Conservation (phyloP, 2,329 filamentous ascomycete species). For the Talaromyces atroroseus region DNA sequence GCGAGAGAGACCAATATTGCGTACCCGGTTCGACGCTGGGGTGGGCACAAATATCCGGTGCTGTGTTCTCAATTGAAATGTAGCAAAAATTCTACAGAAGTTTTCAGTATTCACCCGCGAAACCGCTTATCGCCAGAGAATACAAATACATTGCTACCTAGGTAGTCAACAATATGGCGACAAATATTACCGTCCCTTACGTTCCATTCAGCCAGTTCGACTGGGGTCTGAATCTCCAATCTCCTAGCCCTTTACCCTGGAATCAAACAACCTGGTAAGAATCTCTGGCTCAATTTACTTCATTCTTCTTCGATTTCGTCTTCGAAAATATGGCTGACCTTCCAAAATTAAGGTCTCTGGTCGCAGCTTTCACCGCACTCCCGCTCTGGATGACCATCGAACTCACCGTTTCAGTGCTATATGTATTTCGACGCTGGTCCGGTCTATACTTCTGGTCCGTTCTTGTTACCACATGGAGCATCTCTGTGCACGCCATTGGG, state of each 20-base stretch:
- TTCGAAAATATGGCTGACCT: neutral
- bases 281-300: neutral
- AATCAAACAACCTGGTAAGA: slow-evolving; percentile 13
- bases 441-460: slow-evolving; percentile 23
- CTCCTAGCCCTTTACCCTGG: slow-evolving; percentile 3
- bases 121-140: neutral
- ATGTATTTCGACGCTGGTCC: slow-evolving; percentile 17
- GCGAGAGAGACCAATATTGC: too few relatives aligned
- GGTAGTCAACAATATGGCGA: neutral
- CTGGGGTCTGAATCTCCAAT: slow-evolving; percentile 7
- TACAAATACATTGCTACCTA: neutral
- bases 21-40: too few relatives aligned
- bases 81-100: too few relatives aligned
- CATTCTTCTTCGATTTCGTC: neutral
- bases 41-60: too few relatives aligned
- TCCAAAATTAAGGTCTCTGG: slow-evolving; percentile 6
- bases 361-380: slow-evolving; percentile 11
- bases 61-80: too few relatives aligned
- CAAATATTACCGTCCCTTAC: slow-evolving; percentile 13
- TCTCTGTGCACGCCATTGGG: slow-evolving; percentile 17
- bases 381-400: slow-evolving; percentile 16
- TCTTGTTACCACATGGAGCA: slow-evolving; percentile 17
- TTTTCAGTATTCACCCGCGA: too few relatives aligned
- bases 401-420: slow-evolving; percentile 17
- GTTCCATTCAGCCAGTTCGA: slow-evolving; percentile 7